A percentile compares a stretch with the other conserved stretches of the same genome.
Evolutionary conservation across 306 rosid genomes (phyloP).

Genomic region (Cucurbita maxima): DNA sequence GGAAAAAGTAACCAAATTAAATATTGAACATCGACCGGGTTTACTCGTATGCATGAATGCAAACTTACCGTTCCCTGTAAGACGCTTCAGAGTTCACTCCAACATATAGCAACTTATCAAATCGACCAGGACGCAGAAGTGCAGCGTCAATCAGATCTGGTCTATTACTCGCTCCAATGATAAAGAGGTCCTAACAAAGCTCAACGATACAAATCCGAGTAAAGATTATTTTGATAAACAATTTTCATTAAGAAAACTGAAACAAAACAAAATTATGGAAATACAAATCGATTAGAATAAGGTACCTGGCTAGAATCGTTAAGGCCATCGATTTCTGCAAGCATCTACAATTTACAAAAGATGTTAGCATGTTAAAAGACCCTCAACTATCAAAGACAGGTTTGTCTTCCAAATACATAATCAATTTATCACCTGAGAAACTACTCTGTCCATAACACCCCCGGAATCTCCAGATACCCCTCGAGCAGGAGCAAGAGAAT

Average conservation of each 20-base stretch:
- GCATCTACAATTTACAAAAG: constrained; percentile 48
- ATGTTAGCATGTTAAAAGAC: constrained; percentile 13
- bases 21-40: not conserved
- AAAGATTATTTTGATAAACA: not conserved
- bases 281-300: not conserved
- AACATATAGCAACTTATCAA: constrained; percentile 80
- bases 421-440: constrained; percentile 64
- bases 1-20: not conserved
- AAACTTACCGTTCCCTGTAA: constrained; percentile 60
- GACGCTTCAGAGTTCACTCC: constrained; percentile 86
- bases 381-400: constrained; percentile 3
- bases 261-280: not conserved
- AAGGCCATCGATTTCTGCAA: constrained; percentile 91
- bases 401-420: not conserved
- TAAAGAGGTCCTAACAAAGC: constrained; percentile 63
- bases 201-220: constrained; percentile 10
- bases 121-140: constrained; percentile 87
- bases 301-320: constrained; percentile 80
- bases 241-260: not conserved
- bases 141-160: constrained; percentile 96
- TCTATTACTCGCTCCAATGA: constrained; percentile 96
- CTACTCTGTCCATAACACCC: constrained; percentile 96
- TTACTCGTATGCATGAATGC: not conserved
- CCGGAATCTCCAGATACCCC: constrained; percentile 98
- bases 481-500: constrained; percentile 95